Conservation (phyloP, 257 asterid genomes). For the Fraxinus pennsylvanica region DNA sequence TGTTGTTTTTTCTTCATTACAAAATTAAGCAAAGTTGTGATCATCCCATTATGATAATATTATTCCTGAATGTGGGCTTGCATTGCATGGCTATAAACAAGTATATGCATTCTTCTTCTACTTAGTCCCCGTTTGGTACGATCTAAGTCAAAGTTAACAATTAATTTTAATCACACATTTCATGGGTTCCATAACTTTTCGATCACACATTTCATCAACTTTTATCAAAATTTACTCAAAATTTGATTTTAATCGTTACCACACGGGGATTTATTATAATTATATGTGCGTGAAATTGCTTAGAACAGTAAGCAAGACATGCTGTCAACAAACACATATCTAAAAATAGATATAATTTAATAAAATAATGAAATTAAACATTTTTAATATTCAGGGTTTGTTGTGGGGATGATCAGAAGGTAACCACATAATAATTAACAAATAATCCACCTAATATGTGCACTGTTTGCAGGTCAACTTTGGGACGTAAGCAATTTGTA, state of each 20-base stretch:
- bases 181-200: too few species aligned
- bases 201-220: too few species aligned
- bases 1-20: constrained; percentile 21
- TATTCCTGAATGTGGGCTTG: constrained; percentile 8
- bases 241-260: too few species aligned
- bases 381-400: constrained; percentile 35
- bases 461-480: constrained; percentile 36
- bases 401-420: constrained; percentile 40
- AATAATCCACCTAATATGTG: constrained; percentile 24
- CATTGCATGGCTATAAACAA: constrained; percentile 43
- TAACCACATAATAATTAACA: constrained; percentile 5
- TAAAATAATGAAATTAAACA: neutral
- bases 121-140: too few species aligned
- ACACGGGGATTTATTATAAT: too few species aligned
- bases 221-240: too few species aligned
- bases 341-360: constrained; percentile 24
- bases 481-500: constrained; percentile 24
- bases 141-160: too few species aligned
- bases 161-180: too few species aligned
- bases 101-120: constrained; percentile 13
- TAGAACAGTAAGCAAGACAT: constrained; percentile 36
- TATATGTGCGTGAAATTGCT: constrained; percentile 30
- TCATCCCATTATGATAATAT: constrained; percentile 19
- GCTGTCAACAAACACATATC: constrained; percentile 36
- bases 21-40: constrained; percentile 15